Evolutionary conservation across 1,284 basidiomycete genomes (phyloP), one percentile per base, ranked within the genome.

Genomic region (Cryptococcus sp.): DNA sequence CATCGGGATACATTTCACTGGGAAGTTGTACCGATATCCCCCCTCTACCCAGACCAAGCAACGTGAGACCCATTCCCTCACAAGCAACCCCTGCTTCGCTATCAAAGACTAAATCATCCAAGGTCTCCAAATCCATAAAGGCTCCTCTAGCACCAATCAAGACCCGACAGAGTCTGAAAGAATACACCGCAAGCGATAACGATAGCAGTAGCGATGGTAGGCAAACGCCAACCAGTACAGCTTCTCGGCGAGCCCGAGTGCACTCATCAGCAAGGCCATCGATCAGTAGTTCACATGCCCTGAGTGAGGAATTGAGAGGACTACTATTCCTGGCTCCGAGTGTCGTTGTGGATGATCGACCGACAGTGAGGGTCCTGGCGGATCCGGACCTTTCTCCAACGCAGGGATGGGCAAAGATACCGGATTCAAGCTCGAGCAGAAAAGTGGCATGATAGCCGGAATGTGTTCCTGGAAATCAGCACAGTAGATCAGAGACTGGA

Each of bases 401-500:
- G 14, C 36, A 19, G 18, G 36, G 36, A 7, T 39, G 36, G 36
- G 11, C 28, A 11, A 28, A 28, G 28, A 5, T 28, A 11, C 28
- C 28, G 28, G 28, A 28, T 28, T 5, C 28, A 11, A 11, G 28
- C 11, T 28, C 28, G 4, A 28, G 28, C 11, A 28, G 28, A 11
- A 28, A 11, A 11, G 4, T 28, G 28, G 28, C 28, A 28, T 28
- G 28, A 28, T 28, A 28, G 28, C 28, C 4, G 11, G 28, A 28
- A 28, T 28, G 4, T 28, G 28, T 5, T 28, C 11, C 28, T 28
- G 28, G 28, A 11, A 4, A 5, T 28, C 28, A 28, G 28, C 11
- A 28, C 11, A 24, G 32, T 18, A 40, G 31, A 45, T 7, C 19
- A 45, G 45, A 50, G 49, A 50, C 11, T 45, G 28, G n/a, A 16